Evolutionary conservation across 2,329 filamentous ascomycete genomes (phyloP), one percentile per base, ranked within the genome.

Genomic region (Paecilomyces fulvus): DNA sequence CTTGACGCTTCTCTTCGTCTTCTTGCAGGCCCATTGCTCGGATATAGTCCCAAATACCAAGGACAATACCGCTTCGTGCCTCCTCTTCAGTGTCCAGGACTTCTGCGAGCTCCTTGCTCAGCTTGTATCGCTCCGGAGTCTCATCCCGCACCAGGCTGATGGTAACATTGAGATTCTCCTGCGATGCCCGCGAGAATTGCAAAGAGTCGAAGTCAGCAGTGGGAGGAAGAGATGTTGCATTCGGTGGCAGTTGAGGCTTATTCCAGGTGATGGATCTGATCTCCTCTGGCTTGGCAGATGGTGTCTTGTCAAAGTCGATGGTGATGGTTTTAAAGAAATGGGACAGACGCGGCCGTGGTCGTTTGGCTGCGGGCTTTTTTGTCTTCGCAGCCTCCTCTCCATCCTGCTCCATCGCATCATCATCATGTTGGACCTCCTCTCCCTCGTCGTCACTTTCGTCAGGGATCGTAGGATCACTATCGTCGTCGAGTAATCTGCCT

Each of bases 31-130:
- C 86, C 79, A 89, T 88, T 20, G 89, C 80, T 64, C 90, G 87
- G 62, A 96, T 89, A 67, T 99, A 99, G 69, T 96, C 92, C 90
- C 92, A 99, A 30, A 99, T 82, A 12, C 89, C 92, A 80, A 95
- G 89, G 28, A 96, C 85, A 6, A 92, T 88, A 60, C 94, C 91
- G 43, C 90, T 87, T 30, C 91, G 86, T 28, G 94, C 92, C 53
- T 90, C 92, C 72, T 95, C 90, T 52, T 85, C 81, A 66, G 89
- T 89, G 67, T 96, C 94, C 17, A 97, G 79, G 12, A 97, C 82
- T 52, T 95, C 88, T 10, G 90, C 86, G 50, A 99, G 78, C 56
- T 86, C 84, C 52, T 87, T 84, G 72, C 86, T 94, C 25, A 97
- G 76, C 63, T 84, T 83, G 70, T 88, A 96, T 56, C 91, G 83